Evolutionary conservation across 345 rosid genomes (phyloP), one percentile per base, ranked within the genome.

Genomic region (Acer negundo): DNA sequence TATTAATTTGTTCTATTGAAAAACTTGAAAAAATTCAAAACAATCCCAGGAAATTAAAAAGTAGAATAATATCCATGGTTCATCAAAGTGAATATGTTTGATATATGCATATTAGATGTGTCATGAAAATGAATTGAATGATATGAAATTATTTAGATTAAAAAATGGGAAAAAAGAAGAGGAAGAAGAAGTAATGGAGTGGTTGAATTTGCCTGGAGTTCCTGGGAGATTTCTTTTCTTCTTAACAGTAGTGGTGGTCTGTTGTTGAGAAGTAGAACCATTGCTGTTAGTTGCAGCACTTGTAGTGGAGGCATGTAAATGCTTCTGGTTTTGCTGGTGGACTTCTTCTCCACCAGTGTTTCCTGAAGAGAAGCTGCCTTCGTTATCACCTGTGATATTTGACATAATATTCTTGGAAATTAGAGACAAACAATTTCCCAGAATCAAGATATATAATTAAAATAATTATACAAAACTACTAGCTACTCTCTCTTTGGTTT

Each of bases 161-260:
- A 31, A 19, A 51, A n/a, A n/a, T n/a, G 59, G 55, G 7, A 9
- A 8, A 51, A 38, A 35, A 72, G 1, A 26, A 44, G 11, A 4
- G 15, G 55, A 15, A 49, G 55, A 15, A 35, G 56, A 40, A 44
- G 46, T 81, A 24, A 71, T 70, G 72, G 47, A 16, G 61, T 19
- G 10, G 62, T 75, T 73, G 74, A 69, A 22, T 53, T 80, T 88
- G 82, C 95, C 95, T 91, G 95, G 95, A 66, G 90, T 91, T 81
- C 91, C 95, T 26, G 93, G 95, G 10, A 89, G 86, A 51, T 86
- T 91, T 66, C 95, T 83, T 80, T 89, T 91, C 89, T 87, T 91
- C 93, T 88, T 91, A n/a, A 16, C 11, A 59, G 62, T 35, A 4
- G 75, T 2, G 88, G 88, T 13, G 82, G 89, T 7, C 22, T 62